These are phyloP conservation scores for Cladobotryum protrusum DNA, from an alignment of 2,329 filamentous ascomycete species.

Conservation along the genomic window DNA sequence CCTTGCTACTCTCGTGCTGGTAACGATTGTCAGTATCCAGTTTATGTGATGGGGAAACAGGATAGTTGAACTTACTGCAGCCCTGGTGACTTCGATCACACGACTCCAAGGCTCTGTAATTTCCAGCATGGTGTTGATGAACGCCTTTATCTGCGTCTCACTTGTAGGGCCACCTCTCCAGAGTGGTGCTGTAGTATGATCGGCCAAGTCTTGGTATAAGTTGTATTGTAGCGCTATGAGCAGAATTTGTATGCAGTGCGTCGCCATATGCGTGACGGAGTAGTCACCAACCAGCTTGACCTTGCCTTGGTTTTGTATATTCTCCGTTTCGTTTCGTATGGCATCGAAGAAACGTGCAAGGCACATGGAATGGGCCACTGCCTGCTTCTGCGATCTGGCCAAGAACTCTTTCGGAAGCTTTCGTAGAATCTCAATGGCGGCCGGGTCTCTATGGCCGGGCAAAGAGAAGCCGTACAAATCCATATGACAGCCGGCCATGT, in stretches of 20 bases:
- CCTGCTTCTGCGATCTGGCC: constrained; percentile 31
- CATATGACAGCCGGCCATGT: constrained; percentile 30
- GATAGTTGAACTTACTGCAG: constrained; percentile 18
- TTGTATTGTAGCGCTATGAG: constrained; percentile 30
- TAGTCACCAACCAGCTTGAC: constrained; percentile 25
- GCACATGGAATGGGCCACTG: constrained; percentile 32
- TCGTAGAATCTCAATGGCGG: constrained; percentile 25
- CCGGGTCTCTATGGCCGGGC: constrained; percentile 28
- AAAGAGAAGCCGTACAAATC: constrained; percentile 35
- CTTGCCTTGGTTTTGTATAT: constrained; percentile 19
- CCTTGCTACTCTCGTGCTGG: constrained; percentile 24
- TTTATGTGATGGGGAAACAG: not conserved
- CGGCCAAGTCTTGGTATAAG: constrained; percentile 28
- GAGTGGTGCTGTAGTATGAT: constrained; percentile 31
- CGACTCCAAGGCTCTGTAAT: constrained; percentile 28
- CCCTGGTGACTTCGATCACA: constrained; percentile 22
- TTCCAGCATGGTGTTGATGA: constrained; percentile 29
- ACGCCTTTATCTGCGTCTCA: constrained; percentile 25
- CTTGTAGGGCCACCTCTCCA: constrained; percentile 27
- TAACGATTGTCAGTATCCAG: not conserved
- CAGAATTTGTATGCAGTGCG: constrained; percentile 27
- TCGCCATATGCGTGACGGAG: constrained; percentile 26
- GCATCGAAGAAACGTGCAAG: constrained; percentile 31
- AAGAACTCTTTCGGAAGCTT: constrained; percentile 32
- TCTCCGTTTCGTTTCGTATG: constrained; percentile 24